Evolutionary conservation across 139 green algal genomes (phyloP).

Genomic region (Picochlorum sp.): DNA sequence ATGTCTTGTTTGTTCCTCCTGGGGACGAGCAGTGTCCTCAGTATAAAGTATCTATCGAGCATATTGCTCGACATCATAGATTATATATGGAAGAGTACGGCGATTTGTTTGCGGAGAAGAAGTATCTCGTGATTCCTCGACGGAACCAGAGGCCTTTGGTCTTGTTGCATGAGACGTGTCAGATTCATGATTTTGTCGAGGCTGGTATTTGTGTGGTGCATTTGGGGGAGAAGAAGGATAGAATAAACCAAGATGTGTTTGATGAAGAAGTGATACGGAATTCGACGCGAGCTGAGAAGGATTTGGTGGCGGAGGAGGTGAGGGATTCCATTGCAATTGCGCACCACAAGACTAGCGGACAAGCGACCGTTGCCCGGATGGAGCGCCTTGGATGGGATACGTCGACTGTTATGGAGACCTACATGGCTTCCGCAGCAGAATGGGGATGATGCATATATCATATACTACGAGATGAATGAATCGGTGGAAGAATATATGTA

Average conservation of each 20-base stretch:
- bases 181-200: background rate
- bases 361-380: no score
- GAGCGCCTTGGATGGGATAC: no score
- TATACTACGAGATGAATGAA: background rate
- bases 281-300: no score
- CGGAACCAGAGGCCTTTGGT: background rate
- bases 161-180: background rate
- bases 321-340: no score
- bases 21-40: background rate
- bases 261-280: no score
- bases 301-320: no score
- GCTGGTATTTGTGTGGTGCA: background rate
- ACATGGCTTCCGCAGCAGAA: no score
- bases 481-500: background rate
- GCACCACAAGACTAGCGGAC: no score
- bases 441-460: background rate
- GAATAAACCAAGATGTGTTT: no score
- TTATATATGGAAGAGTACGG: background rate
- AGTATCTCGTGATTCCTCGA: background rate
- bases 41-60: background rate
- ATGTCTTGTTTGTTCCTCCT: background rate
- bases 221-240: background rate
- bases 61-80: background rate
- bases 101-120: background rate
- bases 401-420: no score